phyloP scores from a whole-genome alignment of 768 basidiomycete genomes.

The Leccinum incarnatum region DNA sequence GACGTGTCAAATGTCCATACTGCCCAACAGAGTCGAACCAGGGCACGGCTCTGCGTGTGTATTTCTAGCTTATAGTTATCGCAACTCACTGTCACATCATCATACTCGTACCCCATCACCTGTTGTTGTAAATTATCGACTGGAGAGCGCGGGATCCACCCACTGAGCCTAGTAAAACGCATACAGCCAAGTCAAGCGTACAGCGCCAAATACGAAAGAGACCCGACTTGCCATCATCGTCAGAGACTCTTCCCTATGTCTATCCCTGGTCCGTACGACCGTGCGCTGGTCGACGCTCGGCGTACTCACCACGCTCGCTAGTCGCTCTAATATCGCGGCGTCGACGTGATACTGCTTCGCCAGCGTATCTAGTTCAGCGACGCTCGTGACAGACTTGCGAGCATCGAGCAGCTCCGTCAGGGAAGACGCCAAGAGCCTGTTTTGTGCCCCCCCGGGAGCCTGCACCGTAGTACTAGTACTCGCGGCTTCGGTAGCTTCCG shows the following conservation, averaged over 20 bases:
- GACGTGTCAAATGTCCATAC: conserved; percentile 95
- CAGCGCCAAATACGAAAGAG: not conserved
- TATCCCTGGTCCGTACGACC: conserved; percentile 41
- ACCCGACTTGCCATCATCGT: conserved; percentile 46
- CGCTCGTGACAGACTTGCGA: conserved; percentile 47
- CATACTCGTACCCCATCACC: conserved; percentile 1
- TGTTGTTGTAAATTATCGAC: not conserved
- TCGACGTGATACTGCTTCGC: conserved; percentile 58
- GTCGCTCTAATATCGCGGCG: conserved; percentile 43
- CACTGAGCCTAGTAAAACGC: conserved; percentile 23
- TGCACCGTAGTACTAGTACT: conserved; percentile 8
- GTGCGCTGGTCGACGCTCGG: conserved; percentile 56
- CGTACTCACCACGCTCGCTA: conserved; percentile 59
- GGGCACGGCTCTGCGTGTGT: conserved; percentile 55
- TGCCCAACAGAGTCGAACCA: conserved; percentile 80
- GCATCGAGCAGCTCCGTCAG: conserved; percentile 61
- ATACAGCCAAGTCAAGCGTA: not conserved
- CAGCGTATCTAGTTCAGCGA: conserved; percentile 46
- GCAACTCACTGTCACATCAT: not conserved
- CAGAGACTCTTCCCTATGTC: conserved; percentile 54
- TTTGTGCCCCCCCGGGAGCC: conserved; percentile 33
- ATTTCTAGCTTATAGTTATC: conserved; percentile 46
- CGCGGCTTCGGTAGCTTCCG: conserved; percentile 40
- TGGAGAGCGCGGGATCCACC: conserved; percentile 20
- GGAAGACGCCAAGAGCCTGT: conserved; percentile 52